Base-by-base conservation (phyloP, 371 early-diverging fungal genomes). In the Mucor irregularis region DNA sequence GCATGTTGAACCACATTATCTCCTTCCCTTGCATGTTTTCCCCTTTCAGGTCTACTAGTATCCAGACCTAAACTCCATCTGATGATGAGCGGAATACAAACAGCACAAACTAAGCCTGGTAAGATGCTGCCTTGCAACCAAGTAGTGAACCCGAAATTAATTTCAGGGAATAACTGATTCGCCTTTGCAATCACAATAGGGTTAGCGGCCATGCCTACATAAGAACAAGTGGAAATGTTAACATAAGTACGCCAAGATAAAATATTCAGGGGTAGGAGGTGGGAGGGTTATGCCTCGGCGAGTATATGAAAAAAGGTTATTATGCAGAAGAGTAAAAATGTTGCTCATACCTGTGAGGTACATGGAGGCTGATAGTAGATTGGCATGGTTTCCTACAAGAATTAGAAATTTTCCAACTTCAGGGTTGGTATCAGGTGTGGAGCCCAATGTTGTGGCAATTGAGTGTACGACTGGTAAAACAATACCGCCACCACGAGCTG, bases 401-500 rank as follows among this genome's bases (percentile, higher is more conserved):
- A 71, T 73, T 29, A 88, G 55, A 33, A 81, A 86, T 1, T 68
- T 78, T 29, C 83, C 83, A n/a, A 66, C 40, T 29, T 64, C 53
- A 3, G 77, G 70, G 46, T 71, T 53, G 8, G 46, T 44, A 19
- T 53, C 45, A 13, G 71, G 74, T 5, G 66, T 70, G 5, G 79
- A 74, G 1, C 73, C 81, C 4, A 88, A 60, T 8, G 82, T 74
- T 1, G 68, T 59, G 19, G 82, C 80, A 44, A 89, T 78, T 0
- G 89, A 85, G 17, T 76, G 72, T 5, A 88, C 86, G 0, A 89
- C 81, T 3, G 89, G 89, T 16, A 78, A 72, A 0, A 89, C 69
- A 31, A 89, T 86, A 14, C 89, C 86, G 14, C 89, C 89, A 25
- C 88, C 88, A 44, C 89, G 78, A 13, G 89, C 89, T 0, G 85